A percentile compares a stretch with the other conserved stretches of the same genome.
Conservation (phyloP, 306 rosid species). For the Cyamopsis tetragonoloba region DNA sequence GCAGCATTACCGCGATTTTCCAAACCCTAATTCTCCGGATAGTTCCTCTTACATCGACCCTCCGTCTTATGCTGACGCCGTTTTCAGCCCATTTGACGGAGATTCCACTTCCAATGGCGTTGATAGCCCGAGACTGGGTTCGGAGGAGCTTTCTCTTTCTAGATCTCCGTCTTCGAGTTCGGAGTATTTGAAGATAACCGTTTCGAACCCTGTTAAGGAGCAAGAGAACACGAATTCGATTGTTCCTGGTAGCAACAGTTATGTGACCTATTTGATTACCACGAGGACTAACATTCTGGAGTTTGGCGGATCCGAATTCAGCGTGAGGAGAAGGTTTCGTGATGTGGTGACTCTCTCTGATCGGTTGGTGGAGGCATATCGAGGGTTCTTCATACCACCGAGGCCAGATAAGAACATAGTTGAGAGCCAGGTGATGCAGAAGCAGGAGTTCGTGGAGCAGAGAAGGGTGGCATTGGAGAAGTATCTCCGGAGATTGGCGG, state of each 20-base stretch:
- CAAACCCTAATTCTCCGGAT: slow-evolving; percentile 38
- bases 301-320: slow-evolving; percentile 68
- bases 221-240: slow-evolving; percentile 75
- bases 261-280: slow-evolving; percentile 76
- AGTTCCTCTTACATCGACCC: slow-evolving; percentile 52
- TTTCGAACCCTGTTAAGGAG: slow-evolving; percentile 84
- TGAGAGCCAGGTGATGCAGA: slow-evolving; percentile 99
- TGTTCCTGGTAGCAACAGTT: slow-evolving; percentile 68
- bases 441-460: slow-evolving; percentile 97
- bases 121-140: slow-evolving; percentile 52
- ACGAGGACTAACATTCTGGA: slow-evolving; percentile 73
- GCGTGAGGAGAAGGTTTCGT: slow-evolving; percentile 73
- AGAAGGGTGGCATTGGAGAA: slow-evolving; percentile 88
- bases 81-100: slow-evolving; percentile 54
- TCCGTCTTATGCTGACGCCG: slow-evolving; percentile 58
- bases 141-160: slow-evolving; percentile 40
- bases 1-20: background rate
- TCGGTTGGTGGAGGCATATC: slow-evolving; percentile 75
- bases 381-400: slow-evolving; percentile 90
- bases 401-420: slow-evolving; percentile 93
- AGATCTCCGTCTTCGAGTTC: slow-evolving; percentile 52
- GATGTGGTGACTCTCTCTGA: slow-evolving; percentile 85
- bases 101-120: slow-evolving; percentile 36
- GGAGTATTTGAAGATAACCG: slow-evolving; percentile 68
- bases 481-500: slow-evolving; percentile 69